Evolutionary conservation across 169 alveolate species (phyloP), one percentile per base, ranked within the genome.

Genomic region (Besnoitia besnoiti): DNA sequence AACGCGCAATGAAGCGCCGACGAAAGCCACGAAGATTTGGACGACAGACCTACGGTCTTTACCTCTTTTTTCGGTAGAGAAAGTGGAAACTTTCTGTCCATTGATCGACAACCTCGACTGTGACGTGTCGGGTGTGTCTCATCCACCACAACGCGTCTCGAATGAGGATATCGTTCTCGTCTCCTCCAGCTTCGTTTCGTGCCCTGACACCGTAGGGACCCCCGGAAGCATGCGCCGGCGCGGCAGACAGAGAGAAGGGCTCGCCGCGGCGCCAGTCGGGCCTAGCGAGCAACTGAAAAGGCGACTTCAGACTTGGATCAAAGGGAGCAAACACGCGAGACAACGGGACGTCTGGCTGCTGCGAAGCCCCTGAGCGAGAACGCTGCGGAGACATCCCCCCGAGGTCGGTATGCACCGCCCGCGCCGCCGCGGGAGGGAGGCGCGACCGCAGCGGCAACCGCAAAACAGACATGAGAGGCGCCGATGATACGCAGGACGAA

Each of bases 71-170:
- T 37, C 40, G 37, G 87, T 77, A 77, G 87, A 77, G 87, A 44
- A 77, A 77, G 40, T 77, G 87, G 59, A 77, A 77, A 77, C 87
- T 77, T 35, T 27, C 37, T 21, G 87, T 42, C 87, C 87, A 77
- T n/a, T 77, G 49, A 27, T 77, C 87, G n/a, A 77, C 87, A 39
- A 42, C 87, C 4, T 77, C 87, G 16, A 77, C 87, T n/a, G 87
- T 77, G 10, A 77, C 12, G 12, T 77, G 87, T 7, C 87, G 87
- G 33, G 87, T 77, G 61, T 77, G 87, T 19, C 55, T 2, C n/a
- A 77, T 21, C 87, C 87, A 77, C 87, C 87, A 77, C 0, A 42
- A 37, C 24, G 87, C 87, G 10, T 77, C 87, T 21, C 35, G 33
- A 30, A 39, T 4, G 39, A 77, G 87, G 33, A 39, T 39, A 37